Conservation (phyloP, 2,329 filamentous ascomycete species). For the Fulvia fulva region DNA sequence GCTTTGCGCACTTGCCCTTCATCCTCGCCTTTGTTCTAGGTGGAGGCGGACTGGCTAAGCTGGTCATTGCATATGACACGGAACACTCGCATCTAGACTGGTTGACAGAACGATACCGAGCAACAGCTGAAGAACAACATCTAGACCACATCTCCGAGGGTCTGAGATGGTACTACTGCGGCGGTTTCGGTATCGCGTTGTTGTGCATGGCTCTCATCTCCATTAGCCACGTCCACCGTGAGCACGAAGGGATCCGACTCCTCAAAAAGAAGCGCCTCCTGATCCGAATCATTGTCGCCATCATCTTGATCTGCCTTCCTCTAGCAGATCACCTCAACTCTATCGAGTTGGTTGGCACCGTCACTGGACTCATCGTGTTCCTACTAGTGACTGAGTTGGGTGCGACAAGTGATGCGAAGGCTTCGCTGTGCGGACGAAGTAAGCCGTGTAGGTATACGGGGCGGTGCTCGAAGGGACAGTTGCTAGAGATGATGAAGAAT, state of each 20-base stretch:
- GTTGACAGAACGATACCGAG: slow-evolving; percentile 50
- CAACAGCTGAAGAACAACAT: slow-evolving; percentile 41
- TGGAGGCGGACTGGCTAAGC: slow-evolving; percentile 54
- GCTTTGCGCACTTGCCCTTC: slow-evolving; percentile 56
- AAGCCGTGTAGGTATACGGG: slow-evolving; percentile 28
- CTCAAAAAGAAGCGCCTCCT: slow-evolving; percentile 50
- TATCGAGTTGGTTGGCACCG: slow-evolving; percentile 37
- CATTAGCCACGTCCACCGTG: slow-evolving; percentile 54
- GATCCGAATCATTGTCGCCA: slow-evolving; percentile 49
- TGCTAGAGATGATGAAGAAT: slow-evolving; percentile 19
- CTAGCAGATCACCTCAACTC: slow-evolving; percentile 38
- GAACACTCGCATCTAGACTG: slow-evolving; percentile 45
- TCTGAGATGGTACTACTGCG: slow-evolving; percentile 61
- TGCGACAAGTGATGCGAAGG: slow-evolving; percentile 18
- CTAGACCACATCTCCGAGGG: slow-evolving; percentile 47
- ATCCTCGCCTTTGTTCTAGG: slow-evolving; percentile 60
- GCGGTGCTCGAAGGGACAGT: slow-evolving; percentile 38
- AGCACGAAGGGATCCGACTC: slow-evolving; percentile 47
- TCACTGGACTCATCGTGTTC: slow-evolving; percentile 37
- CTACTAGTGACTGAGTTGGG: slow-evolving; percentile 37
- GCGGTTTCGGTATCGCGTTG: slow-evolving; percentile 55
- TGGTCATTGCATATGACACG: slow-evolving; percentile 58
- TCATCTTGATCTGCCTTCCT: slow-evolving; percentile 55
- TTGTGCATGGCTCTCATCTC: slow-evolving; percentile 54
- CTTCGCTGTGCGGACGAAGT: slow-evolving; percentile 15